Conservation (phyloP, 192 early-diverging fungal species). For the Podila epigama region DNA sequence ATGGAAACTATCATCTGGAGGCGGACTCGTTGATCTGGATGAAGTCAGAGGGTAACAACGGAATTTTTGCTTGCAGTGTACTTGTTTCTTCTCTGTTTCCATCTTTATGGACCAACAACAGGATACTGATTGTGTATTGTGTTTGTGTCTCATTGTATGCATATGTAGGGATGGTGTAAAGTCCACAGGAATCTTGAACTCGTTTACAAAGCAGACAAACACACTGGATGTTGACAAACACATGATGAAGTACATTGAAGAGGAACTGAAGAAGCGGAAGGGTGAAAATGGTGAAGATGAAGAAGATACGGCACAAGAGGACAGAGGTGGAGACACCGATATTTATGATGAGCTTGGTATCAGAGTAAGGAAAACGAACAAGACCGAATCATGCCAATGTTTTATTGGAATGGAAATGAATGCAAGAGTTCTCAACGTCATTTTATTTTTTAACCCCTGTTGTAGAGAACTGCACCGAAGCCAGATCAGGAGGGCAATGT, state of each 20-base stretch:
- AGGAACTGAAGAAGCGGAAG: constrained; percentile 69
- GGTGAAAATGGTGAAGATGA: constrained; percentile 37
- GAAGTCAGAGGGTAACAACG: constrained; percentile 30
- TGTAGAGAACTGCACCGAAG: constrained; percentile 60
- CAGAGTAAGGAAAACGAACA: constrained; percentile 6
- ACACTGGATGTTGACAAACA: constrained; percentile 81
- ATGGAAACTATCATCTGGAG: constrained; percentile 63
- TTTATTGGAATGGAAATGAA: background rate
- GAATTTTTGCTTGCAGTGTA: background rate
- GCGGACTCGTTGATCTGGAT: constrained; percentile 62
- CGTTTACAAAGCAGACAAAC: constrained; percentile 81
- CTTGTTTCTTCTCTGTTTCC: constrained; percentile 29
- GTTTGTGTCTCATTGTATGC: no score
- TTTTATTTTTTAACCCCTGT: background rate
- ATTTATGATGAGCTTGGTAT: constrained; percentile 43
- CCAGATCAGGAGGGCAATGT: constrained; percentile 87
- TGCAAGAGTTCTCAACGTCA: background rate
- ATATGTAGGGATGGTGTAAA: constrained; percentile 42
- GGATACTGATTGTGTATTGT: no score
- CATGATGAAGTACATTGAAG: constrained; percentile 89
- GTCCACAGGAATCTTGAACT: constrained; percentile 57
- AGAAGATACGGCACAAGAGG: constrained; percentile 39
- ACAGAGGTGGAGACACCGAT: constrained; percentile 42
- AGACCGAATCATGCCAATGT: no score
- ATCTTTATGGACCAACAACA: constrained; percentile 20